Evolutionary conservation across 768 basidiomycete species (phyloP).

Genomic region (Leccinum disarticulatum): DNA sequence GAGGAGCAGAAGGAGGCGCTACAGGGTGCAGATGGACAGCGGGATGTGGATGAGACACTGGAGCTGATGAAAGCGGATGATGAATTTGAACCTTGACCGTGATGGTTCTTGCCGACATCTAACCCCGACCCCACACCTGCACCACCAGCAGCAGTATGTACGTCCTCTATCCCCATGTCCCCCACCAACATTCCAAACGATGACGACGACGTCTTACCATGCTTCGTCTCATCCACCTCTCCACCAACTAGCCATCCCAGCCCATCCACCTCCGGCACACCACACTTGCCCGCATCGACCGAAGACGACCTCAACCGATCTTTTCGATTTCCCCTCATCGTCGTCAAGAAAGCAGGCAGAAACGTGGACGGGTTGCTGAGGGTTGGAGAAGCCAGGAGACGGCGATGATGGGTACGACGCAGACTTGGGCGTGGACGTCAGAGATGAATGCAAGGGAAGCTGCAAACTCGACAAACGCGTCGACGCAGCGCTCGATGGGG

Average conservation of each 20-base stretch:
- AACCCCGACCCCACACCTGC: background rate
- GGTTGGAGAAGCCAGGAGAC: too few species aligned
- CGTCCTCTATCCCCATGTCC: background rate
- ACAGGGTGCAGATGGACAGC: constrained; percentile 3
- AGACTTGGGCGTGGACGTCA: too few species aligned
- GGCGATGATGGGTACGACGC: too few species aligned
- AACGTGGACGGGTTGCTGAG: too few species aligned
- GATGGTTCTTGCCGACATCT: constrained; percentile 4
- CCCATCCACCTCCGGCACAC: background rate
- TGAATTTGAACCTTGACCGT: background rate
- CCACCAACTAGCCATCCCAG: too few species aligned
- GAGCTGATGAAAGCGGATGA: constrained; percentile 13
- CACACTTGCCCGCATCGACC: constrained; percentile 19
- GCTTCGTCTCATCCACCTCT: background rate
- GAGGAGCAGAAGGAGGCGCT: constrained; percentile 7
- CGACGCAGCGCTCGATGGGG: too few species aligned
- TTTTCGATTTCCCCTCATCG: too few species aligned
- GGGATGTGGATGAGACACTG: background rate
- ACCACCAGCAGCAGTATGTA: background rate
- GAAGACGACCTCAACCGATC: constrained; percentile 12
- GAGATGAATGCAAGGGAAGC: too few species aligned
- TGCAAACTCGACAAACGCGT: too few species aligned
- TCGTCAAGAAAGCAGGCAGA: too few species aligned
- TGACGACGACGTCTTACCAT: background rate
- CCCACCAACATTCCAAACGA: background rate